A percentile compares a stretch with the other conserved stretches of the same genome.
phyloP scores from a whole-genome alignment of 2,329 filamentous ascomycete species.

The Aureobasidium sp. region DNA sequence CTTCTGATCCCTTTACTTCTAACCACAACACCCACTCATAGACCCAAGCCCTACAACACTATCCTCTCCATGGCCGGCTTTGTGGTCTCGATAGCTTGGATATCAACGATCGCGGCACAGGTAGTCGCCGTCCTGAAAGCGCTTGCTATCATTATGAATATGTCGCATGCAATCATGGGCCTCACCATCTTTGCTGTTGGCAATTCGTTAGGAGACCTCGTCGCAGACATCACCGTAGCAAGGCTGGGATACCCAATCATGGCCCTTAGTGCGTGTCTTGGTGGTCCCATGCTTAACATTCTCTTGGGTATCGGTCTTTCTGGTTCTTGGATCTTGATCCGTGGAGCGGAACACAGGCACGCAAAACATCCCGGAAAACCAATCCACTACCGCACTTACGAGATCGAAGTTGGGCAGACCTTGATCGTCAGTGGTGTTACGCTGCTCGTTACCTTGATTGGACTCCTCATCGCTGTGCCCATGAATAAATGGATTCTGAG shows the following conservation, averaged over 20 bases:
- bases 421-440: slow-evolving; percentile 80
- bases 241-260: slow-evolving; percentile 92
- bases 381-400: slow-evolving; percentile 65
- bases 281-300: slow-evolving; percentile 98
- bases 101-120: slow-evolving; percentile 89
- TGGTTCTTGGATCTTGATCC: slow-evolving; percentile 78
- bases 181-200: slow-evolving; percentile 94
- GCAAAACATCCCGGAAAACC: slow-evolving; percentile 58
- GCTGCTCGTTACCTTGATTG: slow-evolving; percentile 68
- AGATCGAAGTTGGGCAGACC: slow-evolving; percentile 75
- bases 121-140: slow-evolving; percentile 93
- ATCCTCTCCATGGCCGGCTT: slow-evolving; percentile 85
- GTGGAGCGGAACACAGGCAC: slow-evolving; percentile 57
- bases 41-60: slow-evolving; percentile 55
- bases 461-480: slow-evolving; percentile 72
- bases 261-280: slow-evolving; percentile 90
- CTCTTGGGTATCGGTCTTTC: slow-evolving; percentile 87
- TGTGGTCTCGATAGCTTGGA: slow-evolving; percentile 87
- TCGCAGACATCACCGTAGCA: slow-evolving; percentile 90
- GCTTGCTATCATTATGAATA: slow-evolving; percentile 81
- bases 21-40: slow-evolving; percentile 58
- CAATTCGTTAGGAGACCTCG: slow-evolving; percentile 87
- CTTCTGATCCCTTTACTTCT: slow-evolving; percentile 58
- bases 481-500: slow-evolving; percentile 81
- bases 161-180: slow-evolving; percentile 89